Evolutionary conservation across 768 basidiomycete genomes (phyloP).

Genomic region (Calocybe cyanea): DNA sequence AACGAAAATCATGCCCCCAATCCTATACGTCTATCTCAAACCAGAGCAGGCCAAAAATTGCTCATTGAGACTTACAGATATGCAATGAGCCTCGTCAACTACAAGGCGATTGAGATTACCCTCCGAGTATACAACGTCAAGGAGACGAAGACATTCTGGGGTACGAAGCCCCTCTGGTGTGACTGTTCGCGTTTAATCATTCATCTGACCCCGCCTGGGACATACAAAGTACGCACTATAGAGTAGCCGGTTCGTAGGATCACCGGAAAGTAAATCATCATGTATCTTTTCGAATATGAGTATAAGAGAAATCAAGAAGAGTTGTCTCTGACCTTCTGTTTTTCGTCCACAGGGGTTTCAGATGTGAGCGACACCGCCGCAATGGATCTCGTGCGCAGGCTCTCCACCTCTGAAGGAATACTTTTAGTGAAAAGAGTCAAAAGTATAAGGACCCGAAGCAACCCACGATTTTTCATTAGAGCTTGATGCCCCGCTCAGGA

Average conservation of each 20-base stretch:
- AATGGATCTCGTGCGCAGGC: conserved; percentile 50
- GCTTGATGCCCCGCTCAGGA: conserved; percentile 38
- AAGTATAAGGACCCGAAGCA: background rate
- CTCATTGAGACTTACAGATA: conserved; percentile 47
- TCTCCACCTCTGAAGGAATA: conserved; percentile 53
- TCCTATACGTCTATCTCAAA: conserved; percentile 40
- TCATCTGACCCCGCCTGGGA: background rate
- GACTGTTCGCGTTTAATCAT: conserved; percentile 32
- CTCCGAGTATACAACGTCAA: conserved; percentile 49
- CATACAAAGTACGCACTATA: conserved; percentile 59
- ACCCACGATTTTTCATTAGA: conserved; percentile 77
- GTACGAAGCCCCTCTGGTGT: conserved; percentile 74
- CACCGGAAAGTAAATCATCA: conserved; percentile 54
- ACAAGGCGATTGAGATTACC: conserved; percentile 68
- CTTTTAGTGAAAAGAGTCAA: background rate
- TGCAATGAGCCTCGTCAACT: conserved; percentile 85
- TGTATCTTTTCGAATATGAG: conserved; percentile 42
- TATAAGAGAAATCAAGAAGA: background rate
- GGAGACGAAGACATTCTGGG: conserved; percentile 45
- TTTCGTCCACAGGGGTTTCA: conserved; percentile 54
- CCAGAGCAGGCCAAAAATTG: background rate
- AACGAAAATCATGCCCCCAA: conserved; percentile 83
- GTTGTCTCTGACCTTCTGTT: conserved; percentile 39
- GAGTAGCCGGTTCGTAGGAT: conserved; percentile 57
- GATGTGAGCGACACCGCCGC: conserved; percentile 62